These are phyloP conservation scores for Pyrenophora seminiperda DNA, from an alignment of 2,329 filamentous ascomycete genomes.

Conservation along the genomic window DNA sequence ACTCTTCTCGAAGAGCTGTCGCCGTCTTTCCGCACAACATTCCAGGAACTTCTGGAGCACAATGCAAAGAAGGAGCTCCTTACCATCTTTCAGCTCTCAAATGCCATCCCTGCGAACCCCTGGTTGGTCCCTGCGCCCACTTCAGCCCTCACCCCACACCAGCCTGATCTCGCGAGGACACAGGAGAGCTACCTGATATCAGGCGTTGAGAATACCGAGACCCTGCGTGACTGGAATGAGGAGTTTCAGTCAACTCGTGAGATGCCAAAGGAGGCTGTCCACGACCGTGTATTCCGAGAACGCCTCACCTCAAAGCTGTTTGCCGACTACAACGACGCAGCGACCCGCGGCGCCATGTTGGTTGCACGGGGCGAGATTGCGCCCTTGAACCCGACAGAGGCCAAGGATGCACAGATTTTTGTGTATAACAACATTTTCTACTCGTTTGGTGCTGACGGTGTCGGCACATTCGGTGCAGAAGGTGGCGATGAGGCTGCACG, in stretches of 20 bases:
- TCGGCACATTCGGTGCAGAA: constrained; percentile 94
- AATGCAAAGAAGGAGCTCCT: constrained; percentile 86
- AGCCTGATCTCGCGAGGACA: constrained; percentile 81
- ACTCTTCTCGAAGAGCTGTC: constrained; percentile 79
- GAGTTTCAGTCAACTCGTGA: constrained; percentile 97
- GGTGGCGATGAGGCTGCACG: constrained; percentile 95
- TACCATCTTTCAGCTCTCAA: constrained; percentile 93
- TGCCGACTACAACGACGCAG: constrained; percentile 96
- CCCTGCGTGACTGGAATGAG: constrained; percentile 96
- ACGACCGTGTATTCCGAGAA: constrained; percentile 95
- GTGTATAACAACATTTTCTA: constrained; percentile 99
- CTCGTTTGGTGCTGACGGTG: constrained; percentile 95
- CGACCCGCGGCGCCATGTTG: constrained; percentile 86
- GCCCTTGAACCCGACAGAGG: constrained; percentile 92
- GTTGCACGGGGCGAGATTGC: constrained; percentile 92
- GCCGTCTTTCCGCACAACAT: constrained; percentile 77
- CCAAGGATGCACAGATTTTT: constrained; percentile 92
- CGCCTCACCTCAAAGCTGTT: constrained; percentile 93
- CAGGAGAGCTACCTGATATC: constrained; percentile 92
- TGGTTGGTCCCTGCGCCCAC: constrained; percentile 81
- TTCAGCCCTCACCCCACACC: constrained; percentile 70
- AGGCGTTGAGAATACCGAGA: constrained; percentile 92
- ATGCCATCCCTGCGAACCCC: constrained; percentile 87
- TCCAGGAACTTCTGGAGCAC: constrained; percentile 78
- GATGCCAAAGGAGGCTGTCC: constrained; percentile 88